Percentiles rank a stretch among this genome's conserved stretches.
These are phyloP conservation scores for Beta macrorhiza DNA, from an alignment of 179 eudicot genomes.

Conservation along the genomic window DNA sequence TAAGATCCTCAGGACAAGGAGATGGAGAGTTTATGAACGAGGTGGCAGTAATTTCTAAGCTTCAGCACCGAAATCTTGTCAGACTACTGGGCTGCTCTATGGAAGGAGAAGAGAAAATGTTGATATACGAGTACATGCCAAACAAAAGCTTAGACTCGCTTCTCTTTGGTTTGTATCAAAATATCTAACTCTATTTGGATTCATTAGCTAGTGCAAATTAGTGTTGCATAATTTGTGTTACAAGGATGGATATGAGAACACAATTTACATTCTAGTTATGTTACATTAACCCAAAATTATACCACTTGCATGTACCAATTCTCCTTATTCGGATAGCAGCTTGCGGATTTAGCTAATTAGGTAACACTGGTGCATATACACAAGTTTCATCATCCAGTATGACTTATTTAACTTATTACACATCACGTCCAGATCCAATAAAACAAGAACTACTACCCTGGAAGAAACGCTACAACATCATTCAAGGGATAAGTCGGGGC, in stretches of 20 bases:
- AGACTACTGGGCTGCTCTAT: constrained; percentile 18
- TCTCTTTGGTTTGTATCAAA: constrained; percentile 4
- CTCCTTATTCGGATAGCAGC: too few relatives aligned
- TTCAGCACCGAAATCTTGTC: constrained; percentile 19
- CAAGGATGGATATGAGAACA: too few relatives aligned
- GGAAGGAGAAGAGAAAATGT: constrained; percentile 14
- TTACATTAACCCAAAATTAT: too few relatives aligned
- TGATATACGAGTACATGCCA: constrained; percentile 12
- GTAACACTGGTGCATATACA: background rate
- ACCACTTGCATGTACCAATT: too few relatives aligned
- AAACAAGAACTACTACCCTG: constrained; percentile 11
- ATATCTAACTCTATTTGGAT: background rate
- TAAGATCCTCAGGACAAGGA: constrained; percentile 13
- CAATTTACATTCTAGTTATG: too few relatives aligned
- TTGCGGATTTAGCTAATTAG: too few relatives aligned
- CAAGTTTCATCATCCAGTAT: background rate
- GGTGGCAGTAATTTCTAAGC: constrained; percentile 3
- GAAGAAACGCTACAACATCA: constrained; percentile 7
- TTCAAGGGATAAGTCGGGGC: constrained; percentile 8
- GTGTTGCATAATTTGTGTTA: too few relatives aligned
- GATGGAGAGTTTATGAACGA: constrained; percentile 10
- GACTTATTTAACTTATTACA: background rate
- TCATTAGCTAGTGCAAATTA: background rate
- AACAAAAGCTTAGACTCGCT: constrained; percentile 3
- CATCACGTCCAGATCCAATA: background rate